phyloP scores from a whole-genome alignment of 2,329 filamentous ascomycete genomes.

The Xylaria sp. region DNA sequence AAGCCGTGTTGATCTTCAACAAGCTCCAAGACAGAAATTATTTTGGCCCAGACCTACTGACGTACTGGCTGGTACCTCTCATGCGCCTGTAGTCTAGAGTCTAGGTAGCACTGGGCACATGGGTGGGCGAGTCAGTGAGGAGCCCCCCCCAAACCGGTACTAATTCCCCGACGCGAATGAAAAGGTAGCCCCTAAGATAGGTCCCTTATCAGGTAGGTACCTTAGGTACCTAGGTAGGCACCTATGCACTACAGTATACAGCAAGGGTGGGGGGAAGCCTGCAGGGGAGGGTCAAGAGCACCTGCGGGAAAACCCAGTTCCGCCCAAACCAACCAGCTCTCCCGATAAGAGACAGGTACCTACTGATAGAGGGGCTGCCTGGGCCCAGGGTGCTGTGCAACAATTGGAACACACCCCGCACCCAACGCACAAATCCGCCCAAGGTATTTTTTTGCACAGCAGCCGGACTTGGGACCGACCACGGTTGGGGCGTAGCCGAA shows the following conservation, averaged over 20 bases:
- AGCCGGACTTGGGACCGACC: too few species aligned
- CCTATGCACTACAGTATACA: not conserved
- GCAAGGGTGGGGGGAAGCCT: not conserved
- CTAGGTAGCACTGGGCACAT: too few species aligned
- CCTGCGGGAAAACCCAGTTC: conserved; percentile 24
- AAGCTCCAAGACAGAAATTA: conserved; percentile 13
- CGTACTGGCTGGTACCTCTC: not conserved
- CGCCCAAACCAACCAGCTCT: conserved; percentile 13
- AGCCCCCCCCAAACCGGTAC: too few species aligned
- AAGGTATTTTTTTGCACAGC: conserved; percentile 23
- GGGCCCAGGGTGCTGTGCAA: not conserved
- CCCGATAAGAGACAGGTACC: conserved; percentile 6
- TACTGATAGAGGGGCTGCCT: conserved; percentile 10
- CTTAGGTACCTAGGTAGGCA: not conserved
- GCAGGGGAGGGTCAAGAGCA: not conserved
- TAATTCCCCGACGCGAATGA: too few species aligned
- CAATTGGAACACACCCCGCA: conserved; percentile 29
- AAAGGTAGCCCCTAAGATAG: too few species aligned
- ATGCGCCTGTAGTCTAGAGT: too few species aligned
- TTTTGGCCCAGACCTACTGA: not conserved
- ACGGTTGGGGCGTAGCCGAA: not conserved
- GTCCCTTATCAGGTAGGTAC: not conserved
- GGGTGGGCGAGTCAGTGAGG: too few species aligned
- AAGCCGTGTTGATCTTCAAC: not conserved
- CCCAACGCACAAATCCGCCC: conserved; percentile 23